Evolutionary conservation across 164 flowering plant genomes (phyloP).

Genomic region (Pachysandra terminalis): DNA sequence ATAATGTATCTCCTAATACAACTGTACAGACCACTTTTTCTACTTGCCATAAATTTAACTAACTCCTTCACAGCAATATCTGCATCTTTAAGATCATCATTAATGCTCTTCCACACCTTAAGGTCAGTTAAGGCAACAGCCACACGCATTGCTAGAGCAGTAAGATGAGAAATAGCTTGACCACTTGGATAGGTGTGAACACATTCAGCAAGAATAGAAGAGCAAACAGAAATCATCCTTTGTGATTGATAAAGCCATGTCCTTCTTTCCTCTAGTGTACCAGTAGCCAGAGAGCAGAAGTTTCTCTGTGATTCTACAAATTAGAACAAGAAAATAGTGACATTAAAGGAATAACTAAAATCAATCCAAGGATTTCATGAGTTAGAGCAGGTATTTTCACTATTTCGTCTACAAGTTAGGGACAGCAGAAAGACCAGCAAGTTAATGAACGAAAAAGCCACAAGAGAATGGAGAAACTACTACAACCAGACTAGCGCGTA

Average conservation of each 20-base stretch:
- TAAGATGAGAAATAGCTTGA: constrained; percentile 39
- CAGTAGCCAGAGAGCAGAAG: constrained; percentile 68
- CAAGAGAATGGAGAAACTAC: neutral
- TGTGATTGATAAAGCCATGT: constrained; percentile 67
- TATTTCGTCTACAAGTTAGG: neutral
- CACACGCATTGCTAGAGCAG: constrained; percentile 69
- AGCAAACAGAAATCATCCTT: constrained; percentile 66
- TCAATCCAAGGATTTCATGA: neutral
- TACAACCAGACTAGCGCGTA: neutral
- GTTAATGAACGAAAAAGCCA: neutral
- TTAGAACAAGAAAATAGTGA: neutral
- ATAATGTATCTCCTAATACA: constrained; percentile 59
- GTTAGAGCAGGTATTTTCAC: neutral
- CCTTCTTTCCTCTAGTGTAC: constrained; percentile 59
- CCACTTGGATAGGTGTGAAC: constrained; percentile 24
- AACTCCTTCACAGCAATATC: constrained; percentile 49
- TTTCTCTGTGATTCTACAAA: constrained; percentile 58
- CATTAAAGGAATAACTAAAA: neutral
- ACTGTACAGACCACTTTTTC: constrained; percentile 49
- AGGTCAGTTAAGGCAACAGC: constrained; percentile 67
- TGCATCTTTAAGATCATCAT: constrained; percentile 37
- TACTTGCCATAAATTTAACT: constrained; percentile 45
- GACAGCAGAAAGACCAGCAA: neutral
- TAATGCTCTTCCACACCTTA: constrained; percentile 62
- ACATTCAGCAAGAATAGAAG: constrained; percentile 54